Evolutionary conservation across 1,284 basidiomycete species (phyloP).

Genomic region (Naganishia sp.): DNA sequence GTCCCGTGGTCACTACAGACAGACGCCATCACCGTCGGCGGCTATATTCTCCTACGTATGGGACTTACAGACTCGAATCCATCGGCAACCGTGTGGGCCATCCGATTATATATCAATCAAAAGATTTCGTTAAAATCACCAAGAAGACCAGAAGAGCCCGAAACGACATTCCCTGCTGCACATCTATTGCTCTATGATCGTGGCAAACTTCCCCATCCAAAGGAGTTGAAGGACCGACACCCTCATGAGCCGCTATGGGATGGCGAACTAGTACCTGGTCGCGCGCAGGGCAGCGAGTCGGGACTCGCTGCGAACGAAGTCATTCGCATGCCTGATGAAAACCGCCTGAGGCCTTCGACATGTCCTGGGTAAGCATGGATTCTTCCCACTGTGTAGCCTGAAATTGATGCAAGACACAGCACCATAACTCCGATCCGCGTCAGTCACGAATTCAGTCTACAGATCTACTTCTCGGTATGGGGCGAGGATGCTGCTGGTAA

Average conservation of each 20-base stretch:
- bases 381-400: neutral
- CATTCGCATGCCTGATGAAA: slow-evolving; percentile 33
- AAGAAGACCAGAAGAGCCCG: slow-evolving; percentile 25
- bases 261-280: slow-evolving; percentile 24
- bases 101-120: slow-evolving; percentile 31
- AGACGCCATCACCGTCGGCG: slow-evolving; percentile 34
- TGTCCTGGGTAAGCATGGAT: slow-evolving; percentile 32
- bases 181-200: slow-evolving; percentile 28
- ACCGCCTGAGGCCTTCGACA: slow-evolving; percentile 31
- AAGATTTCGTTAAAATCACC: slow-evolving; percentile 30
- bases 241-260: slow-evolving; percentile 30
- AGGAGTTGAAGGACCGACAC: slow-evolving; percentile 19
- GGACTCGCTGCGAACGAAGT: slow-evolving; percentile 20
- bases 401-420: neutral
- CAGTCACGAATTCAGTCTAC: slow-evolving; percentile 32
- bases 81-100: slow-evolving; percentile 25
- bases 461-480: slow-evolving; percentile 34
- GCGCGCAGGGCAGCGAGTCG: neutral
- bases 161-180: slow-evolving; percentile 29
- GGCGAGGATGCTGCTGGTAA: slow-evolving; percentile 33
- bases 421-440: slow-evolving; percentile 33
- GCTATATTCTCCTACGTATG: slow-evolving; percentile 26
- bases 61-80: slow-evolving; percentile 28
- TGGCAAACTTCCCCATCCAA: slow-evolving; percentile 24
- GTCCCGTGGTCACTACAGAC: slow-evolving; percentile 32